Evolutionary conservation across 495 filamentous ascomycete genomes (phyloP), one percentile per base, ranked within the genome.

Genomic region (Corynascus novoguineensis): DNA sequence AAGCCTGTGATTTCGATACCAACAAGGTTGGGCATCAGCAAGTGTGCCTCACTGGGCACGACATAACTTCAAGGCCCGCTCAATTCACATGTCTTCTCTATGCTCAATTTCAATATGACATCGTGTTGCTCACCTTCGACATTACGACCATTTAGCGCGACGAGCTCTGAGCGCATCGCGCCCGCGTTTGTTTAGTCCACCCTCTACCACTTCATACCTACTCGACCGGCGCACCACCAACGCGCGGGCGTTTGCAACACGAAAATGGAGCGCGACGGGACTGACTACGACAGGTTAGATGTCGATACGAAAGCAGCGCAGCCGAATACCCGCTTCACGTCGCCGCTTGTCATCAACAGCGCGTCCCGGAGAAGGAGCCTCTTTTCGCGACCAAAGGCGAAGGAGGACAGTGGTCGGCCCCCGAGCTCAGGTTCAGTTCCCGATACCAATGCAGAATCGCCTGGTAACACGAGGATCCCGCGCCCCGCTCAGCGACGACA

Each of bases 381-480:
- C 35, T 66, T 65, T 46, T 60, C 62, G 15, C 58, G 60, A n/a
- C 41, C 66, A 4, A 44, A 42, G 14, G 10, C 54, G 28, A 52
- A 64, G n/a, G 68, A 60, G n/a, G 51, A 55, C 35, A 22, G 49
- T 31, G 31, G 49, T 27, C 50, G 42, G 28, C 50, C 52, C 3
- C 15, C 53, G 9, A 58, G 62, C 56, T 51, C 58, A 4, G 62
- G 32, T 8, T 45, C 51, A 5, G 31, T 47, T n/a, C 58, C 55
- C 17, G 68, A 69, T 6, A 35, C 17, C 34, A 62, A 60, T 17
- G 19, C 17, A 32, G 57, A 61, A n/a, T 71, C 71, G n/a, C 44
- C 69, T 3, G 65, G 54, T 40, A 61, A 59, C 40, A 72, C 75
- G 19, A 71, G 59, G 52, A 77, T 78, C 42, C 75, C 76, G 15